Base-by-base conservation (phyloP, 768 basidiomycete genomes). In the Psilocybe subaeruginosa region DNA sequence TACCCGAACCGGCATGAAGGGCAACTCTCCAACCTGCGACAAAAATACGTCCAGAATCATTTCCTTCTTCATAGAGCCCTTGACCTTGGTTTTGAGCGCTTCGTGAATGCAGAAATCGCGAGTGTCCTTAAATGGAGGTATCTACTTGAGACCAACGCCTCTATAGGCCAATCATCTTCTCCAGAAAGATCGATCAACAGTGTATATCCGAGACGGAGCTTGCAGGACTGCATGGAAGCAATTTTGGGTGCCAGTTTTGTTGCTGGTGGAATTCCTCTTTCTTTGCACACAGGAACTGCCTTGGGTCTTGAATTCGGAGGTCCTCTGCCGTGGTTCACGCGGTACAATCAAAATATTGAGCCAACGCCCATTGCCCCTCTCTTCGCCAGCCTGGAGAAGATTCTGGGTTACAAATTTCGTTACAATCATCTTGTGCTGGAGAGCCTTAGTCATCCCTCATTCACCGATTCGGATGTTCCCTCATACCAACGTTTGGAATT, bases 141-240 rank as follows among this genome's bases (percentile, higher is more conserved):
- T 56, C 76, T 78, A 5, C 68, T 82, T 41, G 33, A 35, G 33
- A 64, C 79, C 0, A 73, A 74, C 2, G 77, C 17, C 46, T 53
- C 54, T 41, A 11, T 73, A 33, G 68, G 72, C 47, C 55, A 54
- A 27, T 53, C 35, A 12, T 54, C 59, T 52, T 50, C 58, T 60
- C 58, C 47, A 63, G 70, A 8, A 46, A 73, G 80, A 48, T 74
- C 60, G 48, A 78, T 78, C n/a, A 64, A 56, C 56, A 81, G 89
- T 37, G 73, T 74, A 39, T 84, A 87, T 59, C 85, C 89, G 3
- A 81, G 91, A 29, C 76, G 92, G 58, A 87, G 90, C 66, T 73
- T 96, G 63, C 91, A 93, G 68, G 94, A 96, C 68, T 93, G 90
- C 69, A 91, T 94, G 87, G 95, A 96, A 70, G 90, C 95, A 0